Percentiles rank a stretch among this genome's conserved stretches.
Conservation (phyloP, 2,329 filamentous ascomycete genomes). For the Daldinia sp. region DNA sequence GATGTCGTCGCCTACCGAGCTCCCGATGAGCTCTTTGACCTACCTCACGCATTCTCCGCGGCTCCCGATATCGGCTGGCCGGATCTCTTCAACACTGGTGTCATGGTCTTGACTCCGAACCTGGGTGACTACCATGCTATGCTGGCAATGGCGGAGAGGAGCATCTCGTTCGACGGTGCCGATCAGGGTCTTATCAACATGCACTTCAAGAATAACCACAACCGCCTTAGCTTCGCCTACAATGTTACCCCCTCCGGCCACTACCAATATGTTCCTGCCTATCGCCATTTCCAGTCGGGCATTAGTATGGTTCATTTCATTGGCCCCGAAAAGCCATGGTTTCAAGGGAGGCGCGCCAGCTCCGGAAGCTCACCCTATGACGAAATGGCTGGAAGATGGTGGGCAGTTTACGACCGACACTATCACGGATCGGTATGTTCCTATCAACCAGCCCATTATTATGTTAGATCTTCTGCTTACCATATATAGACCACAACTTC, state of each 20-base stretch:
- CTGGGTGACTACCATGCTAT: constrained; percentile 88
- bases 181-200: constrained; percentile 96
- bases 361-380: constrained; percentile 72
- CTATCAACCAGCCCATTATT: constrained; percentile 5
- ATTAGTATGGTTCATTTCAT: constrained; percentile 97
- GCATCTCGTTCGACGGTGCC: constrained; percentile 95
- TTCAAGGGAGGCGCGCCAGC: constrained; percentile 64
- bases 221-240: constrained; percentile 92
- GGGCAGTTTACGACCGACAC: constrained; percentile 91
- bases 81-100: constrained; percentile 96
- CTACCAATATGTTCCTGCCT: constrained; percentile 97
- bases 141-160: constrained; percentile 81
- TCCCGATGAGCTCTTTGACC: constrained; percentile 88
- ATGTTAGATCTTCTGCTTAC: constrained; percentile 30
- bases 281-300: constrained; percentile 87
- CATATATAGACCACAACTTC: constrained; percentile 38
- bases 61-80: constrained; percentile 98
- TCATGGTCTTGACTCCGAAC: constrained; percentile 90
- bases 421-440: constrained; percentile 66
- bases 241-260: constrained; percentile 97
- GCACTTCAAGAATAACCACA: constrained; percentile 84
- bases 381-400: constrained; percentile 89
- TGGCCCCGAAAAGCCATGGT: constrained; percentile 90
- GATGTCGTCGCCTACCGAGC: constrained; percentile 91
- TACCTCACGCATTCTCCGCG: constrained; percentile 68